Evolutionary conservation across 1,139 yeast genomes (phyloP), one percentile per base, ranked within the genome.

Genomic region (Scheffersomyces parashehatae): DNA sequence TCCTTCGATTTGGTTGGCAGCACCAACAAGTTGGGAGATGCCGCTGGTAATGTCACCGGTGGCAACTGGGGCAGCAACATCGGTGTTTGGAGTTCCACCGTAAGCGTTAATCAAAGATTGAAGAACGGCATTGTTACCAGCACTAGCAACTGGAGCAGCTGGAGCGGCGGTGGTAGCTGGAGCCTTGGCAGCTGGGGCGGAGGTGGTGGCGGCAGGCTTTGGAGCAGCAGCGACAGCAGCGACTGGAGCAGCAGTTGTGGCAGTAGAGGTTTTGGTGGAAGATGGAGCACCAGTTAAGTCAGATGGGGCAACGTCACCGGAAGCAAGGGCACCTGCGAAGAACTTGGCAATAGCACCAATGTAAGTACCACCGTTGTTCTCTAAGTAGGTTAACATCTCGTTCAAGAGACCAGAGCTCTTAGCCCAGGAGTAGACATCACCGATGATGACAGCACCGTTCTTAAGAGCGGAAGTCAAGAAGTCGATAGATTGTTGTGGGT

Each of bases 341-440:
- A 67, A 55, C 33, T 49, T 43, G 39, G 68, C 65, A 45, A 70
- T 46, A 24, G 65, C 59, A 43, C 60, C 53, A 45, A 61, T 64
- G 54, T 56, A 62, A 41, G 62, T 47, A 44, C 70, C 68, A 48
- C 71, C 70, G 57, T 66, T 58, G 39, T 50, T 50, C 35, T 53
- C 49, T 45, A 73, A 54, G 62, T 64, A 71, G 35, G 48, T 41
- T 43, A 73, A 55, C 47, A 65, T 69, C 15, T 58, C 42, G 49
- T 53, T 55, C 56, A 74, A 67, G 37, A 73, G 45, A 47, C 79
- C 79, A 24, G 67, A 59, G 15, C 53, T 42, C 58, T 72, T 68
- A 48, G 77, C 70, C 75, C 75, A 73, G 37, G 38, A 35, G 61
- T 59, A 70, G 38, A 70, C 48, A 42, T 71, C 75, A 57, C 65